Evolutionary conservation across 2,329 filamentous ascomycete genomes (phyloP), one percentile per base, ranked within the genome.

Genomic region (Sclerotinia borealis): DNA sequence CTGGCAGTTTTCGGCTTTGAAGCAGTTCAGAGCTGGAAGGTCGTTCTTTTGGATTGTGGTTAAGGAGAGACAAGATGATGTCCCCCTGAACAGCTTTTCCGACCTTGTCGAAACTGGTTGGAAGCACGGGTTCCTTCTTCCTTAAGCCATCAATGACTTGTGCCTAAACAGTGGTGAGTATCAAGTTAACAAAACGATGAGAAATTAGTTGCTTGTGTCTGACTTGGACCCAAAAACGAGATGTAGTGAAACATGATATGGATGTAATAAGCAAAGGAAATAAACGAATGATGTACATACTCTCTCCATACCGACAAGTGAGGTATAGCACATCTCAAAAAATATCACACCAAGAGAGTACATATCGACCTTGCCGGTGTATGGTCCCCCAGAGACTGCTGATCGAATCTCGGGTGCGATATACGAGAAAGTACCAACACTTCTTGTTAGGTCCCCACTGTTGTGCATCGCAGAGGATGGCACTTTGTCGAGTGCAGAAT

Each of bases 291-390:
- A 41, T 52, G 36, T 31, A 60, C 54, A 60, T 47, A 63, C 84
- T 66, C 86, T 82, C 70, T 88, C 82, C 84, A 88, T 88, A 5
- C 85, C 85, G 9, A 70, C 69, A 13, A 80, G 69, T 73, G 85
- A 81, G 39, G 80, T 77, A 68, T 87, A 93, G 72, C 90, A 96
- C 95, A 99, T 99, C 76, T 99, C 95, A 69, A 97, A 98, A 77
- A 99, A 96, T 63, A 99, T 98, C 67, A 99, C 90, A 0, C 95
- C 95, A 48, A 99, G 81, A 0, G 93, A 97, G 74, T 95, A 99
- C 93, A 99, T 98, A 78, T 99, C 95, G 1, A 98, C 93, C 76
- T 97, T 98, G 63, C 91, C 88, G 65, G 91, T 96, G 74, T 98
- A 98, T 66, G 87, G 87, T 4, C 89, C 89, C 37, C 83, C 83